Conservation (phyloP, 1,284 basidiomycete species). For the Apiotrichum gamsii region DNA sequence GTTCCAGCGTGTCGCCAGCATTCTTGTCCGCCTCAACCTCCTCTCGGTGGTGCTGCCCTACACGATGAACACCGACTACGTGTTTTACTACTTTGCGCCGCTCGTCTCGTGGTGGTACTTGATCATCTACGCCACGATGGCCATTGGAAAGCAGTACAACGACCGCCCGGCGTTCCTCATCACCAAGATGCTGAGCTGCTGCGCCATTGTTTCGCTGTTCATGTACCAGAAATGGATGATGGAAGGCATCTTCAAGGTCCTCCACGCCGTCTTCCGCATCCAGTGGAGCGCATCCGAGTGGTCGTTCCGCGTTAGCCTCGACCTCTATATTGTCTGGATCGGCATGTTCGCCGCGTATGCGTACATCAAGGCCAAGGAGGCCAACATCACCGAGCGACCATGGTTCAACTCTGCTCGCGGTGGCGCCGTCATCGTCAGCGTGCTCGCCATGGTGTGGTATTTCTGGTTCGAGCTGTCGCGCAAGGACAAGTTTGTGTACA, state of each 20-base stretch:
- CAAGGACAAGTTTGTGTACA: constrained; percentile 75
- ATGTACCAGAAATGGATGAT: constrained; percentile 62
- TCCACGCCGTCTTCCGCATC: constrained; percentile 63
- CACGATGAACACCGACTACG: constrained; percentile 83
- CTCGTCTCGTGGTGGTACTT: constrained; percentile 64
- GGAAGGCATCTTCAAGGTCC: constrained; percentile 58
- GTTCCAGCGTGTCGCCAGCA: constrained; percentile 66
- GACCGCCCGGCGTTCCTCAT: constrained; percentile 62
- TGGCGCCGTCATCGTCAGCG: constrained; percentile 52
- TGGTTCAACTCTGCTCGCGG: constrained; percentile 58
- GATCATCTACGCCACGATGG: constrained; percentile 74
- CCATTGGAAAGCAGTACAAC: constrained; percentile 65
- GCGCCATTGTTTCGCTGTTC: constrained; percentile 58
- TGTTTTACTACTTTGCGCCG: constrained; percentile 80
- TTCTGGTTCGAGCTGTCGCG: constrained; percentile 71
- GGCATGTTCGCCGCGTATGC: constrained; percentile 74
- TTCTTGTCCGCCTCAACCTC: constrained; percentile 73
- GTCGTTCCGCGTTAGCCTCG: constrained; percentile 77
- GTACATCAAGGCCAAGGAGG: constrained; percentile 68
- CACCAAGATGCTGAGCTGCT: constrained; percentile 62
- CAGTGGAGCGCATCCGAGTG: constrained; percentile 78
- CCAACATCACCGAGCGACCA: constrained; percentile 62
- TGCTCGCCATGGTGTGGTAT: constrained; percentile 63
- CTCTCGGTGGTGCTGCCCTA: constrained; percentile 74
- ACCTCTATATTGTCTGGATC: constrained; percentile 77